Conservation (phyloP, 495 filamentous ascomycete genomes). For the Podospora fimiseda region DNA sequence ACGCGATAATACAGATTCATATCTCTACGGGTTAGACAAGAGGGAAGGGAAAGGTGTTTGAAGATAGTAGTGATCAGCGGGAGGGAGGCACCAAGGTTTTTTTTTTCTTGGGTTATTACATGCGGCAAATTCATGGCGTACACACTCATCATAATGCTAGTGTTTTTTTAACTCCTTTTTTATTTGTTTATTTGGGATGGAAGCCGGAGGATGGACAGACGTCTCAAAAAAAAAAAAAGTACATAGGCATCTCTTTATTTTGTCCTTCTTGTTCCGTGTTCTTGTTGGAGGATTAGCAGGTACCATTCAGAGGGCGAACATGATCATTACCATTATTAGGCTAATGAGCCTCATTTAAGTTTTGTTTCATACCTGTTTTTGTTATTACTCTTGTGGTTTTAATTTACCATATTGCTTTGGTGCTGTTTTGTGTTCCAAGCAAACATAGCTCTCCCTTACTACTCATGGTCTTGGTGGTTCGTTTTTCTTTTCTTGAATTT, state of each 20-base stretch:
- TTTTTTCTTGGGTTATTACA: conserved; percentile 2
- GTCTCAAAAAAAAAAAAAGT: conserved; percentile 8
- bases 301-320: background rate
- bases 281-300: background rate
- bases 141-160: conserved; percentile 4
- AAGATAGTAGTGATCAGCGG: background rate
- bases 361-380: no score
- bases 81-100: background rate
- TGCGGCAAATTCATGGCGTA: background rate
- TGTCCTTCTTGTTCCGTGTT: background rate
- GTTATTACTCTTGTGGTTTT: no score
- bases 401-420: no score
- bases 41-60: background rate
- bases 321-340: no score
- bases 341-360: no score
- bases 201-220: no score
- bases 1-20: background rate
- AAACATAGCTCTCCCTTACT: background rate
- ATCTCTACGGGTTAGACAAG: conserved; percentile 1
- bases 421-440: background rate
- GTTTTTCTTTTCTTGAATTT: background rate
- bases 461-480: background rate
- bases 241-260: conserved; percentile 10
- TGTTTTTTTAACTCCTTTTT: background rate
- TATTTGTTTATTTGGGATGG: background rate